Conservation (phyloP, 306 rosid species). For the Alnus rubra region DNA sequence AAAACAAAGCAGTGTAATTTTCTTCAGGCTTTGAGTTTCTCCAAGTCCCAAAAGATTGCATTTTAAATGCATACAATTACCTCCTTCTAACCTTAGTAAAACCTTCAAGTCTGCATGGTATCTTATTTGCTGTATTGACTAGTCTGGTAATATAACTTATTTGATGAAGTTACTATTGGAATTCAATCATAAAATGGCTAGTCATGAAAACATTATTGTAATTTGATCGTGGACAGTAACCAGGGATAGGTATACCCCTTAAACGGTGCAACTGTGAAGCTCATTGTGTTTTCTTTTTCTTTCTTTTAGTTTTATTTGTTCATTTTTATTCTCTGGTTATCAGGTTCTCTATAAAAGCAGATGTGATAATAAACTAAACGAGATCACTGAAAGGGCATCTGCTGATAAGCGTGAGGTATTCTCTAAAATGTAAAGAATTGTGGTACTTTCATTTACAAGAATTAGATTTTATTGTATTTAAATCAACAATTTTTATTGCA, state of each 20-base stretch:
- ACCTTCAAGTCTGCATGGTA: neutral
- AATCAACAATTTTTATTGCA: conserved; percentile 37
- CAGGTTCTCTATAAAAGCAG: conserved; percentile 92
- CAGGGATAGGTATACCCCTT: neutral
- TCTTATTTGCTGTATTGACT: neutral
- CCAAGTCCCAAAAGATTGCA: neutral
- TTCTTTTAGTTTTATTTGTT: conserved; percentile 11
- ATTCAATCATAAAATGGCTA: neutral
- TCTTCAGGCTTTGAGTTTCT: neutral
- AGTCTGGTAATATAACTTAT: neutral
- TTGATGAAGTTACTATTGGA: conserved; percentile 3
- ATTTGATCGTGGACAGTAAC: neutral
- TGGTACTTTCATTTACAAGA: conserved; percentile 22
- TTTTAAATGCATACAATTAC: neutral
- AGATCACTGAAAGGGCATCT: conserved; percentile 93
- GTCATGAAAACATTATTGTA: neutral
- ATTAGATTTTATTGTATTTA: conserved; percentile 8
- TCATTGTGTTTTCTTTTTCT: neutral
- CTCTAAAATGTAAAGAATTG: conserved; percentile 19
- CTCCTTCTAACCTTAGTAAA: neutral
- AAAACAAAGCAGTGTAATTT: neutral
- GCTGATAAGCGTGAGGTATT: conserved; percentile 93
- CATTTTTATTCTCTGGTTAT: conserved; percentile 25
- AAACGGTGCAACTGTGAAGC: conserved; percentile 10
- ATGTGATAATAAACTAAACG: conserved; percentile 88